Percentiles rank a stretch among this genome's conserved stretches.
These are phyloP conservation scores for Gossypium stocksii DNA, from an alignment of 345 rosid species.

Conservation along the genomic window DNA sequence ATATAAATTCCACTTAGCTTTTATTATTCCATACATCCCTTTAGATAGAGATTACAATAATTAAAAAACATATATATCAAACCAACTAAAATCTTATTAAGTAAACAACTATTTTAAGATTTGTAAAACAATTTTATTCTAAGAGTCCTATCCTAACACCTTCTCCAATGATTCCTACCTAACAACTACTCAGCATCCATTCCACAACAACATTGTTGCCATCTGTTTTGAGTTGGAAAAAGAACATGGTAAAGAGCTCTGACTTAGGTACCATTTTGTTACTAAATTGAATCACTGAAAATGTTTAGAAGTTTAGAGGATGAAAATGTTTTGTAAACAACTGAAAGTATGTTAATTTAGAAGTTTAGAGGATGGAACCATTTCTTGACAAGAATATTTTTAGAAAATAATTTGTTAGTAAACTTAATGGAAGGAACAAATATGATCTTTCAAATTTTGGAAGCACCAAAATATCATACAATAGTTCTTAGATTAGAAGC, in stretches of 20 bases:
- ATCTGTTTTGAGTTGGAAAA: not conserved
- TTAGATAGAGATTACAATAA: too few relatives aligned
- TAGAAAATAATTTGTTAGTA: not conserved
- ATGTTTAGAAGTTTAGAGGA: too few relatives aligned
- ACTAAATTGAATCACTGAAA: too few relatives aligned
- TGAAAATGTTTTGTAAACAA: not conserved
- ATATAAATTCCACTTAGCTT: not conserved
- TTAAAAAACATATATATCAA: too few relatives aligned
- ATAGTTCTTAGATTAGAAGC: not conserved
- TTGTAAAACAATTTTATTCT: too few relatives aligned
- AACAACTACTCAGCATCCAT: not conserved
- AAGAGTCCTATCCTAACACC: too few relatives aligned
- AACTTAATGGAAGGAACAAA: not conserved
- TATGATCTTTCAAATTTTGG: not conserved
- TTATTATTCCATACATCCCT: not conserved
- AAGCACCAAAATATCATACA: not conserved
- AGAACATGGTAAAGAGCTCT: not conserved
- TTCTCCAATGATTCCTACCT: not conserved
- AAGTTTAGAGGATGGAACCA: constrained; percentile 10
- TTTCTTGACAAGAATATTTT: not conserved
- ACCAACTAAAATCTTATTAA: too few relatives aligned
- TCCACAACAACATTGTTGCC: not conserved
- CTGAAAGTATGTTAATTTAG: not conserved
- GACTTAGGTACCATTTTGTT: not conserved
- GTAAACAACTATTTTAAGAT: too few relatives aligned